Evolutionary conservation across 768 basidiomycete genomes (phyloP).

Genomic region (Coprinellus micaceus): DNA sequence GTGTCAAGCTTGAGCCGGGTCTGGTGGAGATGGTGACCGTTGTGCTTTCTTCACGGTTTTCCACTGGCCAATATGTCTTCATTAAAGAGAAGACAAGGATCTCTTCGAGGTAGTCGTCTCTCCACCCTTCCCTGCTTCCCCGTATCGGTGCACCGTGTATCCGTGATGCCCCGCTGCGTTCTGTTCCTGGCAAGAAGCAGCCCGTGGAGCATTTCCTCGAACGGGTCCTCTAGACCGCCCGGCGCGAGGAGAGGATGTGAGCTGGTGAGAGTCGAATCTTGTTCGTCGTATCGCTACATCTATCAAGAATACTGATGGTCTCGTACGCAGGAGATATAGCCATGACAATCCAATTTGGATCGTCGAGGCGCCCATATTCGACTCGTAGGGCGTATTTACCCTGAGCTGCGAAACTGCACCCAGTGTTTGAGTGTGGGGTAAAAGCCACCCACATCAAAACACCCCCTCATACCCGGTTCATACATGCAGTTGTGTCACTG

Average conservation of each 20-base stretch:
- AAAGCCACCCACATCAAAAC: no score
- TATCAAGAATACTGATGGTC: background rate
- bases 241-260: background rate
- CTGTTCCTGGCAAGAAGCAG: no score
- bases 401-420: no score
- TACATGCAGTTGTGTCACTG: background rate
- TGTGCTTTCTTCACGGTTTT: background rate
- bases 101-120: background rate
- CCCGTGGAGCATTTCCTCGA: no score
- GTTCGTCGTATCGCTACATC: background rate
- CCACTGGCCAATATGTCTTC: slow-evolving; percentile 1
- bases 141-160: no score
- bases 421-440: no score
- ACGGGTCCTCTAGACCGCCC: background rate
- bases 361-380: background rate
- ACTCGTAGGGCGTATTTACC: no score
- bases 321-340: background rate
- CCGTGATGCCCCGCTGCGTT: no score
- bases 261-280: background rate
- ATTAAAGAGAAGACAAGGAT: background rate
- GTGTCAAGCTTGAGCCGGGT: background rate
- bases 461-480: no score
- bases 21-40: background rate
- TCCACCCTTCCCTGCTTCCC: background rate
- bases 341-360: no score